Conservation (phyloP, 2,329 filamentous ascomycete genomes). For the Plectosphaerella sp. region DNA sequence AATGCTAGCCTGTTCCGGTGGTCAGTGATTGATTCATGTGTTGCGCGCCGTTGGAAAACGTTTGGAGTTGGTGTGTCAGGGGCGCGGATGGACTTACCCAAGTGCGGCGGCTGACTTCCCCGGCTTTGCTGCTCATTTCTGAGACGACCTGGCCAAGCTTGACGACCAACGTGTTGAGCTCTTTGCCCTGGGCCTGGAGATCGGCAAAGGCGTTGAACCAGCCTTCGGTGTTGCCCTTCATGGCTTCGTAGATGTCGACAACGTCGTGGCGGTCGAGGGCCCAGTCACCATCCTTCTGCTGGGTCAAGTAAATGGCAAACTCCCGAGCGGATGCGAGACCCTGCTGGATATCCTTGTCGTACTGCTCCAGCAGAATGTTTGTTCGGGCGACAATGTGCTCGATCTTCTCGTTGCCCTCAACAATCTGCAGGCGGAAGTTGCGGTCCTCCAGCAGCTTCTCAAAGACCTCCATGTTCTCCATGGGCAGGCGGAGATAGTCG, state of each 20-base stretch:
- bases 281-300: slow-evolving; percentile 58
- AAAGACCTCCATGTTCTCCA: slow-evolving; percentile 78
- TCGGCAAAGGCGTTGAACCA: slow-evolving; percentile 80
- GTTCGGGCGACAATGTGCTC: slow-evolving; percentile 85
- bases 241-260: slow-evolving; percentile 75
- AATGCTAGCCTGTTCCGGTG: slow-evolving; percentile 10
- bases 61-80: background rate
- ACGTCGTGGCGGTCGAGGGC: slow-evolving; percentile 58
- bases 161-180: slow-evolving; percentile 64
- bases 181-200: slow-evolving; percentile 67
- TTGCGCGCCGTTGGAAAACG: background rate
- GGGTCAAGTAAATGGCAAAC: slow-evolving; percentile 69
- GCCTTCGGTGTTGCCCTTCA: slow-evolving; percentile 88
- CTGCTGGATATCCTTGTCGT: slow-evolving; percentile 72
- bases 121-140: slow-evolving; percentile 83
- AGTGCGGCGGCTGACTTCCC: slow-evolving; percentile 74
- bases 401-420: slow-evolving; percentile 85
- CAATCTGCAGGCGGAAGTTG: slow-evolving; percentile 73
- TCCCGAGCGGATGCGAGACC: slow-evolving; percentile 72
- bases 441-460: slow-evolving; percentile 84
- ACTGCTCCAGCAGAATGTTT: slow-evolving; percentile 68
- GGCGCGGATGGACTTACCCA: slow-evolving; percentile 48
- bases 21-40: background rate
- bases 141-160: slow-evolving; percentile 73
- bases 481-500: slow-evolving; percentile 73